phyloP scores from a whole-genome alignment of 2,329 filamentous ascomycete species.

The Nigrospora osmanthi region DNA sequence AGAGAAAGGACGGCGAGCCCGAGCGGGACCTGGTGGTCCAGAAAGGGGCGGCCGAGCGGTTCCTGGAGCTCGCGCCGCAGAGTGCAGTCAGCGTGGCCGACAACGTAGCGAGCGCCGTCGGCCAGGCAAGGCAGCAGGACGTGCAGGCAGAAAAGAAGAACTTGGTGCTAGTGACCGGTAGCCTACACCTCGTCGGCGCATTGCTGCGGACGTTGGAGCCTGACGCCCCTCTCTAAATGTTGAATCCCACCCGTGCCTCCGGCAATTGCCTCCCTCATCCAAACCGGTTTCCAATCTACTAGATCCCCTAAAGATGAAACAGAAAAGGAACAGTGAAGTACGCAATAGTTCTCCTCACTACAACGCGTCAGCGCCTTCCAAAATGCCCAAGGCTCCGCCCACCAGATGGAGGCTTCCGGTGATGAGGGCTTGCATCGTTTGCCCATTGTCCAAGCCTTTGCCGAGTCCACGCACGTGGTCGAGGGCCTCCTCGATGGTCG shows the following conservation, averaged over 20 bases:
- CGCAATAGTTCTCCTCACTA: conserved; percentile 7
- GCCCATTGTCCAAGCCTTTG: conserved; percentile 11
- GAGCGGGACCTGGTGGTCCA: conserved; percentile 54
- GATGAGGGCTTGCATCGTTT: conserved; percentile 40
- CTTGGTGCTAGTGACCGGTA: conserved; percentile 67
- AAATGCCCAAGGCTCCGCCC: conserved; percentile 42
- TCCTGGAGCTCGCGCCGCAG: conserved; percentile 45
- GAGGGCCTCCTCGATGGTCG: conserved; percentile 49
- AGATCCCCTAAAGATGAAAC: no score
- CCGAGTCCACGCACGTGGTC: conserved; percentile 32
- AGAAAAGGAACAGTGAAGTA: no score
- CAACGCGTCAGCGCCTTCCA: conserved; percentile 38
- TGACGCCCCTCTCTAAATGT: conserved; percentile 9
- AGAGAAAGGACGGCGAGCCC: conserved; percentile 40
- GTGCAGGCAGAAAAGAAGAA: conserved; percentile 31
- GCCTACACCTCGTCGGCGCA: conserved; percentile 76
- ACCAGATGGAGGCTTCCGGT: conserved; percentile 59
- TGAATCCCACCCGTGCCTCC: no score
- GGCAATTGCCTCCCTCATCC: no score
- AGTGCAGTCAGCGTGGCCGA: conserved; percentile 43
- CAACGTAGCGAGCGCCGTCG: conserved; percentile 65
- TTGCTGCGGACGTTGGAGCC: conserved; percentile 63
- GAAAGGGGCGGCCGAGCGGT: conserved; percentile 52
- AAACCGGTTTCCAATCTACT: no score
- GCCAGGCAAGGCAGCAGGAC: conserved; percentile 39